phyloP scores from a whole-genome alignment of 371 early-diverging fungal genomes.

The Rhizopus arrhizus region DNA sequence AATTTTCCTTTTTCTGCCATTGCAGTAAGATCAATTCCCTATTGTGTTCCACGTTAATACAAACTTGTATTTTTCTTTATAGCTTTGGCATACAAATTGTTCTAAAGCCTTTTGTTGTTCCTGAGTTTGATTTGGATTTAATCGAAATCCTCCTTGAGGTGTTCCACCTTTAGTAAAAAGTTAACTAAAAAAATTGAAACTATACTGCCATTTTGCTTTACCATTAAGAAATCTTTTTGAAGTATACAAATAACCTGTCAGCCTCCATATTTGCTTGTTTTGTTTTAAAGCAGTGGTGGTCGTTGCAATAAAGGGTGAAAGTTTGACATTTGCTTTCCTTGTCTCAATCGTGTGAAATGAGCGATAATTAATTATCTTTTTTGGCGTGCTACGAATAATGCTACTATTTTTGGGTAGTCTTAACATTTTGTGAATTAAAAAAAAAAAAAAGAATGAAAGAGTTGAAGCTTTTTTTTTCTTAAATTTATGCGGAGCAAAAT shows the following conservation, averaged over 20 bases:
- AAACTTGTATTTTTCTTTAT: background rate
- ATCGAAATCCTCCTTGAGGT: conserved; percentile 38
- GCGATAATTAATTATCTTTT: background rate
- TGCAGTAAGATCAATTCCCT: conserved; percentile 75
- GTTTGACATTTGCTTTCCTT: background rate
- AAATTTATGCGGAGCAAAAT: background rate
- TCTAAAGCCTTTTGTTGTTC: conserved; percentile 44
- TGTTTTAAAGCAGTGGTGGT: background rate
- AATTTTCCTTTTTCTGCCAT: conserved; percentile 68
- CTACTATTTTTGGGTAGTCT: background rate
- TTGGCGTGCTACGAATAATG: background rate
- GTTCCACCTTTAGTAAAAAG: conserved; percentile 15
- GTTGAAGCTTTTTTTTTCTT: no score
- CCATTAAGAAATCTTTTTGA: conserved; percentile 16
- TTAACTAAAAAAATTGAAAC: background rate
- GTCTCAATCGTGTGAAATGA: background rate
- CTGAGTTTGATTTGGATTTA: conserved; percentile 46
- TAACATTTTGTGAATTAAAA: background rate
- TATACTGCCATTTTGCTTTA: background rate
- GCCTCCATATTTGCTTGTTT: background rate
- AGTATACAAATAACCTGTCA: background rate
- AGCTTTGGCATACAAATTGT: conserved; percentile 35
- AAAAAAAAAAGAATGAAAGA: background rate
- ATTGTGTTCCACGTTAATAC: background rate
- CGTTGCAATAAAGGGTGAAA: background rate